A percentile compares a stretch with the other conserved stretches of the same genome.
These are phyloP conservation scores for Cyberlindnera mississippiensis DNA, from an alignment of 805 yeast genomes.

Conservation along the genomic window DNA sequence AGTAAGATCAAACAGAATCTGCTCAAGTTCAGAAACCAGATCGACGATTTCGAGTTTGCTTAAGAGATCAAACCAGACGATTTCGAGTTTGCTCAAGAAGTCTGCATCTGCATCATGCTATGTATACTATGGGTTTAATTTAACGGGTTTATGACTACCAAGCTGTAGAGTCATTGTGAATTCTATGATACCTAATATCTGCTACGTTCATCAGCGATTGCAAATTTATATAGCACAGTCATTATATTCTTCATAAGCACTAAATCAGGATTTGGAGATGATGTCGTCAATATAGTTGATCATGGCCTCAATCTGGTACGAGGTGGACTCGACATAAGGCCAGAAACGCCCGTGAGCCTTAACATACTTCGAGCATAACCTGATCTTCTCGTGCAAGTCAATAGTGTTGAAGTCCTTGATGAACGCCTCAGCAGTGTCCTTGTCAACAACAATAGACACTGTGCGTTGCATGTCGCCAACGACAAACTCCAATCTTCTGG, in stretches of 20 bases:
- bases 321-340: constrained; percentile 26
- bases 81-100: constrained; percentile 43
- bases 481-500: constrained; percentile 8
- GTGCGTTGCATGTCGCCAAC: constrained; percentile 10
- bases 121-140: too few relatives aligned
- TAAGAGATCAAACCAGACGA: constrained; percentile 53
- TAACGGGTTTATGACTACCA: too few relatives aligned
- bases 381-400: constrained; percentile 19
- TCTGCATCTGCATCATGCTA: too few relatives aligned
- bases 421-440: constrained; percentile 6
- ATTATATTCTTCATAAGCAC: too few relatives aligned
- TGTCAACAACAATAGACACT: constrained; percentile 14
- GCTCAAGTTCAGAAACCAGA: constrained; percentile 76
- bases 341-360: constrained; percentile 28
- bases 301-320: constrained; percentile 24
- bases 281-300: constrained; percentile 21
- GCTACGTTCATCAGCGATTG: too few relatives aligned
- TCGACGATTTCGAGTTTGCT: constrained; percentile 55
- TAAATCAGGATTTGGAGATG: not conserved
- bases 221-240: too few relatives aligned
- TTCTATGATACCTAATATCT: too few relatives aligned
- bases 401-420: constrained; percentile 13
- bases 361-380: constrained; percentile 21
- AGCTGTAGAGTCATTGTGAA: too few relatives aligned
- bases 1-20: constrained; percentile 90